Evolutionary conservation across 2,329 filamentous ascomycete species (phyloP), one percentile per base, ranked within the genome.

Genomic region (Capronia americana): DNA sequence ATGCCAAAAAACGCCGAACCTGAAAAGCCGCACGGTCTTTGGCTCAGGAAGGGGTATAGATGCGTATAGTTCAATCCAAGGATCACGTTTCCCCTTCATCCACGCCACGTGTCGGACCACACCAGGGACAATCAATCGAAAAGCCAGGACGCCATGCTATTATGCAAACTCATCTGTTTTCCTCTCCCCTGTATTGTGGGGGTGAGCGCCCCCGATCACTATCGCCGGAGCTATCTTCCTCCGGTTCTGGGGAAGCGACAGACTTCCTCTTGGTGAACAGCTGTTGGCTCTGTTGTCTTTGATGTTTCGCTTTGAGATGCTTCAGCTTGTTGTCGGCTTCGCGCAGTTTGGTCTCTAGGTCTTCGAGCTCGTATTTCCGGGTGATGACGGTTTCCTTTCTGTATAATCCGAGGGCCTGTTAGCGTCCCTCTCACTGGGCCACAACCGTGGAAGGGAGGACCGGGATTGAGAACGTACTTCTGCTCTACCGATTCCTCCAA

Each of bases 251-350:
- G 41, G 60, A 61, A 12, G 63, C 60, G 11, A 63, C 61, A 12
- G 66, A 61, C 32, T 65, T 56, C 46, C 58, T 60, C 20, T 61
- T 48, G 28, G 58, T 53, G 58, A 38, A 38, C 11, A 53, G 30
- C 55, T 67, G 57, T 60, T 67, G 57, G 58, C 64, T 67, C 38
- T 68, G 69, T 17, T 62, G 61, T n/a, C 68, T 63, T 32, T 38
- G 57, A 61, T 69, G 69, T 38, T 69, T 72, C 24, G 70, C 60
- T 56, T 72, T 64, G 32, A 72, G 62, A 57, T 57, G 57, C 81
- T 83, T 86, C 61, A 98, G 85, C 53, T 90, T 90, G 72, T 90
- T 86, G 80, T 97, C 93, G 79, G 95, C 92, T 74, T 93, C 92
- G 73, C 88, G 90, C 73, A 98, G 87, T 73, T 89, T 89, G 60